Conservation (phyloP, 768 basidiomycete species). For the Trametes maxima region DNA sequence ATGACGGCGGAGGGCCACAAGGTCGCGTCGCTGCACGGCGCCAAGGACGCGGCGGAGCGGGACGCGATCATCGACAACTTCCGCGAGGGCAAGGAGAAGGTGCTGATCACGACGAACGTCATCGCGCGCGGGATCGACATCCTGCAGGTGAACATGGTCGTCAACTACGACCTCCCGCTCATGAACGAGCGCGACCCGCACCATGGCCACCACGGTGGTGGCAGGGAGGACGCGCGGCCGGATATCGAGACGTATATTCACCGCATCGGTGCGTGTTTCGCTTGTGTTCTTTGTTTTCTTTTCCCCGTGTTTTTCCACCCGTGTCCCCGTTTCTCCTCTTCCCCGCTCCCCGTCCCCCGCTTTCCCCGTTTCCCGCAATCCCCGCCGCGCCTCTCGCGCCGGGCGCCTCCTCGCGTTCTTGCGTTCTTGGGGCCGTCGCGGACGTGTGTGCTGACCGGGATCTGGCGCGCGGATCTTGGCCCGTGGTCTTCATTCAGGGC, state of each 20-base stretch:
- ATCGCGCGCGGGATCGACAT: constrained; percentile 99
- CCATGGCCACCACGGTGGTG: constrained; percentile 39
- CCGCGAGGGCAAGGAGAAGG: constrained; percentile 95
- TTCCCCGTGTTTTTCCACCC: not conserved
- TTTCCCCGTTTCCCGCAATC: too few relatives aligned
- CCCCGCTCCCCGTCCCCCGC: too few relatives aligned
- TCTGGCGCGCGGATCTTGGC: too few relatives aligned
- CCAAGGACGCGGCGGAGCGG: constrained; percentile 87
- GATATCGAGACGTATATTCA: constrained; percentile 98
- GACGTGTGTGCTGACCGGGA: too few relatives aligned
- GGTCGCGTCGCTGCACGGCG: constrained; percentile 94
- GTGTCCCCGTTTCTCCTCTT: too few relatives aligned
- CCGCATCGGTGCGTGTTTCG: constrained; percentile 75
- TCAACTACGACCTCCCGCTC: constrained; percentile 95
- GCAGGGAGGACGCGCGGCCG: constrained; percentile 57
- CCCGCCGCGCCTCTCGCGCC: too few relatives aligned
- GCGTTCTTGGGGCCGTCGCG: too few relatives aligned
- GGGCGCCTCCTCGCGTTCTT: too few relatives aligned
- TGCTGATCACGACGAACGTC: constrained; percentile 98
- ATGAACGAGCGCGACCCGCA: constrained; percentile 79
- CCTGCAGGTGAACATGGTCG: constrained; percentile 99
- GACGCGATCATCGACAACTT: constrained; percentile 93
- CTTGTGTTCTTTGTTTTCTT: not conserved
- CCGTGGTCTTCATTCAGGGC: constrained; percentile 62
- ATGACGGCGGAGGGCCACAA: constrained; percentile 95